Percentiles rank a stretch among this genome's conserved stretches.
These are phyloP conservation scores for Pyrus bretschneideri DNA, from an alignment of 306 rosid genomes.

Conservation along the genomic window DNA sequence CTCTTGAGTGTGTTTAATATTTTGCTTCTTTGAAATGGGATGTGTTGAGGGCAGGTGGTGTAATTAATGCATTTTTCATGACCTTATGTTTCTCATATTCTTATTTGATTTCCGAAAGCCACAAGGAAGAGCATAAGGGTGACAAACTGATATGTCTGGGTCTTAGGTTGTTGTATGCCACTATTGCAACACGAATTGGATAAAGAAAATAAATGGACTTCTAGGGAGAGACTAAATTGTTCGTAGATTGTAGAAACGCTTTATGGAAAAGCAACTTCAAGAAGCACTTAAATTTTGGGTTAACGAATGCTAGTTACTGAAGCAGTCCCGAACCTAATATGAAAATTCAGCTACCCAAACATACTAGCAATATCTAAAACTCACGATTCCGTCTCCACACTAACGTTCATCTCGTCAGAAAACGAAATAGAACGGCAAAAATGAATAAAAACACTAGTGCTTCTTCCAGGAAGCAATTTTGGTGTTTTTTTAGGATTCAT, in stretches of 20 bases:
- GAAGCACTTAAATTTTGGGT: background rate
- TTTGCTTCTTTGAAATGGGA: conserved; percentile 11
- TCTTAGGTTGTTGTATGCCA: background rate
- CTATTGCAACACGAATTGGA: background rate
- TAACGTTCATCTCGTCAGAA: background rate
- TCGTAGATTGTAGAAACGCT: background rate
- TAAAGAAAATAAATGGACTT: no score
- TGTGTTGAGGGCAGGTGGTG: conserved; percentile 17
- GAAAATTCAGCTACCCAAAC: no score
- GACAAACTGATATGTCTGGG: no score
- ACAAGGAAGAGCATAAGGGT: background rate
- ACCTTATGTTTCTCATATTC: background rate
- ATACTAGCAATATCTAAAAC: no score
- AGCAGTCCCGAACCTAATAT: no score
- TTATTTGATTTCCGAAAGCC: background rate
- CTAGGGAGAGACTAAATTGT: background rate
- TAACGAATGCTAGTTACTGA: background rate
- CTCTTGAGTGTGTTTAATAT: background rate
- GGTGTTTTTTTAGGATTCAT: no score
- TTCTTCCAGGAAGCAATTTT: no score
- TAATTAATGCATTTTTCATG: conserved; percentile 29
- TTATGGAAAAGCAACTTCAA: background rate
- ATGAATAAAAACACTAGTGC: no score
- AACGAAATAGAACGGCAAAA: no score
- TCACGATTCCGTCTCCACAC: no score